Evolutionary conservation across 2,329 filamentous ascomycete genomes (phyloP).

Genomic region (Beauveria pseudobassiana): DNA sequence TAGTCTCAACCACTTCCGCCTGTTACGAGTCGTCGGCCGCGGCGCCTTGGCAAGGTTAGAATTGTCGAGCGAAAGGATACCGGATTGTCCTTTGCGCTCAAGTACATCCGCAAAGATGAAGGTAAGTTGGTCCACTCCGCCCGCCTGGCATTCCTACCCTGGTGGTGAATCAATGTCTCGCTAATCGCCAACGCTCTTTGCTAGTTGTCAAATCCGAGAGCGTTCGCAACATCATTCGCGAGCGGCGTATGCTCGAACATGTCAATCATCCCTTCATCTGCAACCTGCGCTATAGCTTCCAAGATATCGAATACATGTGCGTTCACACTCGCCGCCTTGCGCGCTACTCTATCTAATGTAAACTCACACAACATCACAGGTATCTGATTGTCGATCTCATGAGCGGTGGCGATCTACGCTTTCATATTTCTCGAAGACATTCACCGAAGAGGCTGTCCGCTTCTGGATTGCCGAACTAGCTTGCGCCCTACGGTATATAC

Average conservation of each 20-base stretch:
- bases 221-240: conserved; percentile 95
- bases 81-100: conserved; percentile 85
- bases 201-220: conserved; percentile 94
- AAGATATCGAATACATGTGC: conserved; percentile 98
- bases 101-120: conserved; percentile 99
- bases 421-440: conserved; percentile 95
- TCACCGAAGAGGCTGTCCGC: conserved; percentile 91
- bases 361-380: conserved; percentile 39
- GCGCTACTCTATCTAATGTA: background rate
- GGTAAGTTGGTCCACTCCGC: conserved; percentile 42
- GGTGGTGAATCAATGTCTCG: conserved; percentile 7
- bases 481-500: conserved; percentile 82
- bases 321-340: conserved; percentile 25
- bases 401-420: conserved; percentile 93
- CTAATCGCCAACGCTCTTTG: conserved; percentile 19
- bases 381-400: conserved; percentile 97
- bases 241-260: conserved; percentile 96
- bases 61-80: conserved; percentile 98
- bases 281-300: conserved; percentile 97
- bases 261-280: conserved; percentile 97
- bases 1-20: conserved; percentile 93
- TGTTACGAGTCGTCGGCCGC: conserved; percentile 91
- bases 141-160: background rate
- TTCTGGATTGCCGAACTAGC: conserved; percentile 97
- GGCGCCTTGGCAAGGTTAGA: conserved; percentile 95